Percentiles rank a stretch among this genome's conserved stretches.
Evolutionary conservation across 495 filamentous ascomycete genomes (phyloP).

Genomic region (Chaetomium cochliodes): DNA sequence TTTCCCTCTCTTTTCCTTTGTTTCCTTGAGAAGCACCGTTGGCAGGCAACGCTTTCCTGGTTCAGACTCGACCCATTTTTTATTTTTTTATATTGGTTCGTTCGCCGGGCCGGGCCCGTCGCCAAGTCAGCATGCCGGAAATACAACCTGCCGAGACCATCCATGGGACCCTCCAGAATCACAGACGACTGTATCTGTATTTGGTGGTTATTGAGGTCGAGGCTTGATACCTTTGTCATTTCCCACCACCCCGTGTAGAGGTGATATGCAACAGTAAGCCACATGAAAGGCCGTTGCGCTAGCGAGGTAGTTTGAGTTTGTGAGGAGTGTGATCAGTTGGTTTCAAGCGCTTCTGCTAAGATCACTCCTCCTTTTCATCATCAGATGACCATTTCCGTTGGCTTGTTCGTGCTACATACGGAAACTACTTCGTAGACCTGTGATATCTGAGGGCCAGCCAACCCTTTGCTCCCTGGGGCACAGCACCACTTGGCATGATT

Average conservation of each 20-base stretch:
- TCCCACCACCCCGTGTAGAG: too few species aligned
- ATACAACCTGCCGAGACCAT: background rate
- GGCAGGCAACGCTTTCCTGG: too few species aligned
- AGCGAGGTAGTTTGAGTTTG: background rate
- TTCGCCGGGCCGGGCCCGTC: background rate
- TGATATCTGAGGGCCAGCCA: background rate
- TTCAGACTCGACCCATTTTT: background rate
- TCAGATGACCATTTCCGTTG: background rate
- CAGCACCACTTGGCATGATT: background rate
- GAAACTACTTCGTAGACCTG: background rate
- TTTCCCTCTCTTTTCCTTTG: too few species aligned
- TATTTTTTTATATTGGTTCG: background rate
- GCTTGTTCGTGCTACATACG: background rate
- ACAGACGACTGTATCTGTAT: too few species aligned
- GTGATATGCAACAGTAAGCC: too few species aligned
- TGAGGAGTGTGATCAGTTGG: background rate
- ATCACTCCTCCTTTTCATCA: background rate
- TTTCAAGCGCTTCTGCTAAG: background rate
- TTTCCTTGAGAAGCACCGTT: too few species aligned
- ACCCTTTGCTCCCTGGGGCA: background rate
- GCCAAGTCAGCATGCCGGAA: background rate
- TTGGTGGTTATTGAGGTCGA: too few species aligned
- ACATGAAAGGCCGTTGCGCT: background rate
- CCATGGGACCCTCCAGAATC: too few species aligned
- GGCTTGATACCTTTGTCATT: too few species aligned